Evolutionary conservation across 352 stramenopile genomes (phyloP).

Genomic region (Pythium sp.): DNA sequence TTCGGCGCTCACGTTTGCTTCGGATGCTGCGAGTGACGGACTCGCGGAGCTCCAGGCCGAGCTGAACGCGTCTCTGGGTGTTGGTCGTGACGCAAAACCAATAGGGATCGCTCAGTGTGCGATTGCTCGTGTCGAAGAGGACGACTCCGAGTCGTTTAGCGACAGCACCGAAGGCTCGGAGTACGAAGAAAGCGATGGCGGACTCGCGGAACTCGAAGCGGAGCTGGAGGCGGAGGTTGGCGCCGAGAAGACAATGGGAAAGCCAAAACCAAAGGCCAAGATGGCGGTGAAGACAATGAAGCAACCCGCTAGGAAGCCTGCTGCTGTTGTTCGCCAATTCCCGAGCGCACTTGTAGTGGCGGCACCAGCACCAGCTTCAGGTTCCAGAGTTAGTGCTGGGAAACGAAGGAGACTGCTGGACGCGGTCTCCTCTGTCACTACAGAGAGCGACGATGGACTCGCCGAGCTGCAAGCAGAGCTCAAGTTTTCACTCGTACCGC

Average conservation of each 20-base stretch:
- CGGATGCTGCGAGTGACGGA: conserved; percentile 15
- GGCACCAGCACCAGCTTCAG: not conserved
- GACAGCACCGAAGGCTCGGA: not conserved
- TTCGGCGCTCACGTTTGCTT: not conserved
- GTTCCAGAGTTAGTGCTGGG: not conserved
- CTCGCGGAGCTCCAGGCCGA: conserved; percentile 36
- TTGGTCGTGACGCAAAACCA: not conserved
- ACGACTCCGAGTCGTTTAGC: not conserved
- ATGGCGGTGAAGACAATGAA: not conserved
- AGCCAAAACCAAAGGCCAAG: not conserved
- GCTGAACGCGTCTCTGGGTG: conserved; percentile 11
- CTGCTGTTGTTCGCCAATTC: not conserved
- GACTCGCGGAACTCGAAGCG: conserved; percentile 20
- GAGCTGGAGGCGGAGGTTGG: conserved; percentile 18
- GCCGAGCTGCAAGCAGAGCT: conserved; percentile 16
- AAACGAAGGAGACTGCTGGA: conserved; percentile 2
- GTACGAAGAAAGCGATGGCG: conserved; percentile 16
- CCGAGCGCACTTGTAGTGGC: not conserved
- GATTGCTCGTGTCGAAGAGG: not conserved
- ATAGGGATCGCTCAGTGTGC: not conserved
- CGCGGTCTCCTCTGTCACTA: conserved; percentile 4
- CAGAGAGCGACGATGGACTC: conserved; percentile 14
- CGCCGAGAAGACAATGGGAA: conserved; percentile 1
- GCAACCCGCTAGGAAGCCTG: not conserved
- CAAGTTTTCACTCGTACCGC: not conserved